A percentile compares a stretch with the other conserved stretches of the same genome.
These are phyloP conservation scores for Aspergillus niger DNA, from an alignment of 2,329 filamentous ascomycete genomes.

Conservation along the genomic window DNA sequence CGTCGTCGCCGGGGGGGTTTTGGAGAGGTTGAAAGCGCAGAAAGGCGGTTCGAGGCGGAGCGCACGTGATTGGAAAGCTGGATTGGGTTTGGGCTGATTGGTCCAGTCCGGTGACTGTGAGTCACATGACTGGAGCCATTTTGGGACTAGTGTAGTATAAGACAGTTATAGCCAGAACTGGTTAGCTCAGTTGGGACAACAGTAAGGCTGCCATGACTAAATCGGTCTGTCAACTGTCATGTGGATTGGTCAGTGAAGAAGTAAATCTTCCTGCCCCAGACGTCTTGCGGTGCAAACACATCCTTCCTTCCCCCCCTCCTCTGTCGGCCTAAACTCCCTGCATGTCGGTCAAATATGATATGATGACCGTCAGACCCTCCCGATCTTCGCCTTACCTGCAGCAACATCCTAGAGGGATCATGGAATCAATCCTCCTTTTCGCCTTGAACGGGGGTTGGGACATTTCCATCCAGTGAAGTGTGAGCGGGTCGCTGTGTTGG, in stretches of 20 bases:
- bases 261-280: not conserved
- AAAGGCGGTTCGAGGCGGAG: conserved; percentile 13
- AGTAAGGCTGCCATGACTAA: not conserved
- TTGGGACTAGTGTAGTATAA: not conserved
- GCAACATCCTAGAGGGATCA: conserved; percentile 8
- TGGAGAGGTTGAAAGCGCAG: conserved; percentile 21
- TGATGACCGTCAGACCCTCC: conserved; percentile 3
- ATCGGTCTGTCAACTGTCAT: not conserved
- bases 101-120: no score
- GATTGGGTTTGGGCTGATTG: conserved; percentile 15
- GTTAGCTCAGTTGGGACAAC: no score
- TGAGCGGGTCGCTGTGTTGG: conserved; percentile 26
- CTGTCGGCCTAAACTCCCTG: conserved; percentile 9
- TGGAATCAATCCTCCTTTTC: conserved; percentile 6
- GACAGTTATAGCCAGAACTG: not conserved
- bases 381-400: conserved; percentile 7
- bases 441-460: conserved; percentile 6
- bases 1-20: conserved; percentile 26
- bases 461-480: not conserved
- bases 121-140: not conserved
- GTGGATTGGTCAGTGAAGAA: no score
- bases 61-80: conserved; percentile 19
- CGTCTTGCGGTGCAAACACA: not conserved
- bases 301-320: not conserved
- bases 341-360: conserved; percentile 10